phyloP scores from a whole-genome alignment of 306 rosid species.

The Rosa lucieae region DNA sequence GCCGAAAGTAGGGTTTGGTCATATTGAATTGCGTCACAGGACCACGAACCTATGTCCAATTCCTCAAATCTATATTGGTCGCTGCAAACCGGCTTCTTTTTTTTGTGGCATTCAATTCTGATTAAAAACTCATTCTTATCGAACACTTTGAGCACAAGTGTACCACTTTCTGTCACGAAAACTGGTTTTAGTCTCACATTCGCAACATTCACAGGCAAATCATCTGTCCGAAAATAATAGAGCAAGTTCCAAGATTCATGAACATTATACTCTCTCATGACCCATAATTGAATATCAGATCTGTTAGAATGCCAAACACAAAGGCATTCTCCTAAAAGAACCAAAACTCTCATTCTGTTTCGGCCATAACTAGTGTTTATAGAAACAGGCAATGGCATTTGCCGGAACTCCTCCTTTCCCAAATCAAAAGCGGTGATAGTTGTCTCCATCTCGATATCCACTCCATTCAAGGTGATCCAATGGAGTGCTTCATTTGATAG shows the following conservation, averaged over 20 bases:
- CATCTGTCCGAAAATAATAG: not conserved
- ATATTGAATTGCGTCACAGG: not conserved
- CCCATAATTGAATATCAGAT: not conserved
- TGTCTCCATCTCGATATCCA: too few relatives aligned
- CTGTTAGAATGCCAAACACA: not conserved
- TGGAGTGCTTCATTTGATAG: not conserved
- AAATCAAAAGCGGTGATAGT: not conserved
- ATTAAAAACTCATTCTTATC: too few relatives aligned
- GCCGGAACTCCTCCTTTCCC: not conserved
- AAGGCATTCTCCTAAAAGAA: not conserved
- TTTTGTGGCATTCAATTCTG: not conserved
- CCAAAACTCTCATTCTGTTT: too few relatives aligned
- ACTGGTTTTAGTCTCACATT: not conserved
- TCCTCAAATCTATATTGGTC: not conserved
- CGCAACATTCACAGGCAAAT: not conserved
- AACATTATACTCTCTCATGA: not conserved
- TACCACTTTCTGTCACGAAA: not conserved
- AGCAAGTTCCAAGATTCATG: not conserved
- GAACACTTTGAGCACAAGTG: not conserved
- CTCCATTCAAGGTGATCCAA: not conserved
- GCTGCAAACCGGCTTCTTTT: too few relatives aligned
- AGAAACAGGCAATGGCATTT: not conserved
- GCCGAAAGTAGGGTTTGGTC: not conserved
- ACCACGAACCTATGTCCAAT: too few relatives aligned
- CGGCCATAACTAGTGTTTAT: accelerated